phyloP scores from a whole-genome alignment of 75 land plant genomes.

The Pseudotsuga menziesii region DNA sequence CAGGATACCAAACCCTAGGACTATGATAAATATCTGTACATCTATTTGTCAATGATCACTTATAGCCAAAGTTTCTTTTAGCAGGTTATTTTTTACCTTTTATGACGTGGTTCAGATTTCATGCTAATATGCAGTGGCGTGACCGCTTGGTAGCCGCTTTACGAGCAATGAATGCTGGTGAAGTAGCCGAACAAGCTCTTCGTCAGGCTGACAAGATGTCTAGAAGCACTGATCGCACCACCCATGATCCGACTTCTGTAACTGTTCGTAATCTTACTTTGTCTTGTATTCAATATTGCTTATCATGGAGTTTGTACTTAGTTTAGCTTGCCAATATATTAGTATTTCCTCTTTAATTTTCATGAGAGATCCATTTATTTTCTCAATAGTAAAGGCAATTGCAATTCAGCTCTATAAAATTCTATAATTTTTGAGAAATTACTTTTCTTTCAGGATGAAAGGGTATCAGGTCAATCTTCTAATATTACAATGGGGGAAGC shows the following conservation, averaged over 20 bases:
- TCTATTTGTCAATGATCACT: no score
- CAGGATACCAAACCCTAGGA: no score
- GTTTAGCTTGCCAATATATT: background rate
- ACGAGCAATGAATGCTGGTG: conserved; percentile 64
- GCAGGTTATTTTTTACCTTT: no score
- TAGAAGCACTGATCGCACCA: conserved; percentile 26
- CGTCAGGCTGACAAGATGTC: conserved; percentile 24
- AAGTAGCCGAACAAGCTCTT: conserved; percentile 37
- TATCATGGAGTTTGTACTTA: background rate
- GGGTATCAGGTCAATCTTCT: no score
- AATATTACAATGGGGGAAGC: no score
- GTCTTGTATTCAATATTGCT: background rate
- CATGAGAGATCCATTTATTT: background rate
- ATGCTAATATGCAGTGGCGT: conserved; percentile 68
- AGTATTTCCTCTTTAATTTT: background rate
- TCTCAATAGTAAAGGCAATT: background rate
- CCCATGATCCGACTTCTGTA: conserved; percentile 17
- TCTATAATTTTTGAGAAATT: background rate
- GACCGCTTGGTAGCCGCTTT: conserved; percentile 69
- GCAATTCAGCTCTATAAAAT: background rate
- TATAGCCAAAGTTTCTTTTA: no score
- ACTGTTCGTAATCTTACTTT: conserved; percentile 21
- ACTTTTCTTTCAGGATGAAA: conserved; percentile 21
- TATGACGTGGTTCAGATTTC: background rate
- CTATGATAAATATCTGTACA: no score